These are phyloP conservation scores for Cynara cardunculus DNA, from an alignment of 129 eudicot genomes.

Conservation along the genomic window DNA sequence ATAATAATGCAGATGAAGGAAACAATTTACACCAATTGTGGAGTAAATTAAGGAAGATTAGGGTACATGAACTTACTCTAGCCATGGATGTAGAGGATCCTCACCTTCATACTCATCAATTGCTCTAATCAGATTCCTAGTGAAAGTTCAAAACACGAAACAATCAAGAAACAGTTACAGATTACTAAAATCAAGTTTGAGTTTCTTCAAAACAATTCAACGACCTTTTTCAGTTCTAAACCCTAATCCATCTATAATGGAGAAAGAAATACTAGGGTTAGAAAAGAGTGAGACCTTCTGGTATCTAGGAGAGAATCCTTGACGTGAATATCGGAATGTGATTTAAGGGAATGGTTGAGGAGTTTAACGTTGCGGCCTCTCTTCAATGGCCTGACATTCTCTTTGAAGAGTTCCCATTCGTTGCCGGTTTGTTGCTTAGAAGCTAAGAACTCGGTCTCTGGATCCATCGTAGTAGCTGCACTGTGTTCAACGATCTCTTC, in stretches of 20 bases:
- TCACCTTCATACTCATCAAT: slow-evolving; percentile 76
- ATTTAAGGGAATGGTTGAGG: slow-evolving; percentile 76
- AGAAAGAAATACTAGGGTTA: not conserved
- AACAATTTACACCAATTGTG: not conserved
- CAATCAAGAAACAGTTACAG: not conserved
- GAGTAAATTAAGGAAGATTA: not conserved
- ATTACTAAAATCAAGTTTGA: not conserved
- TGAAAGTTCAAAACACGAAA: not conserved
- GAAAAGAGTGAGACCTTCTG: slow-evolving; percentile 38
- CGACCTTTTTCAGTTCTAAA: not conserved
- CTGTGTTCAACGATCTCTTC: slow-evolving; percentile 3
- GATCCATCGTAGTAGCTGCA: slow-evolving; percentile 39
- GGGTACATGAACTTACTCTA: slow-evolving; percentile 46
- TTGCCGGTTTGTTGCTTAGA: slow-evolving; percentile 59
- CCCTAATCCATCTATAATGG: not conserved
- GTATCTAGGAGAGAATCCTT: slow-evolving; percentile 46
- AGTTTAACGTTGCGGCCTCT: slow-evolving; percentile 79
- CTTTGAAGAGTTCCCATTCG: slow-evolving; percentile 89
- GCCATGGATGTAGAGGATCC: slow-evolving; percentile 92
- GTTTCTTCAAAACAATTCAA: not conserved
- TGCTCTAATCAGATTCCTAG: slow-evolving; percentile 63
- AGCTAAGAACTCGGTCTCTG: slow-evolving; percentile 68
- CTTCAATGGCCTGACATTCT: slow-evolving; percentile 84
- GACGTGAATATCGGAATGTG: slow-evolving; percentile 47
- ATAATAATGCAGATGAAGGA: not conserved